Evolutionary conservation across 805 yeast genomes (phyloP), one percentile per base, ranked within the genome.

Genomic region (Saturnispora besseyi): DNA sequence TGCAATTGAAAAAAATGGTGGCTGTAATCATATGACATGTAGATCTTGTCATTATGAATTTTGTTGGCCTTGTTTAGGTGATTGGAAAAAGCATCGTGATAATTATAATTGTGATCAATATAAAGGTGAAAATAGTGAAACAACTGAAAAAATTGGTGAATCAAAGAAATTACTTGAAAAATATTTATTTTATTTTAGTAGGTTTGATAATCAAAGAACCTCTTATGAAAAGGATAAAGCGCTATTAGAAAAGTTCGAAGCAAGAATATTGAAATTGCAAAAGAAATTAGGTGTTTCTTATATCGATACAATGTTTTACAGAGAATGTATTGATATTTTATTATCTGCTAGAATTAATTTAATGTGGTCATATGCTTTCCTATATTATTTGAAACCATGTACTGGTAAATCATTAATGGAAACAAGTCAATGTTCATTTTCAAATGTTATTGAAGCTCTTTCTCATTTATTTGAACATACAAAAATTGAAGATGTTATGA

Each of bases 11-110:
- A 89, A 91, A 59, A 85, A 85, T 62, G 98, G 97, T 22, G 99
- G 99, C 0, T 93, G 99, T 68, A 91, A 91, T 66, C 99, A 93
- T 67, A 91, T 93, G 96, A 76, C 81, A 1, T 93, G 99, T 64
- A 71, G 77, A 3, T 82, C 79, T 51, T 93, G 99, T 64, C 61
- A 64, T 11, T 67, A 78, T 62, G 87, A 90, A 62, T 93, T 89
- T 62, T 93, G 99, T 65, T 93, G 99, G 99, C 80, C 90, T 37
- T 93, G 99, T 65, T 63, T 78, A 53, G 82, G 82, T 3, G 76
- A 71, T 32, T 91, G 99, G 99, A 59, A 62, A 0, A 67, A 66
- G 13, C 98, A 91, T 67, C 80, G 79, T 3, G 70, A 74, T 29
- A 68, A 72, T 66, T 89, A 79, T 64, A 77, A 79, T 51, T 91